Percentiles rank a stretch among this genome's conserved stretches.
Conservation (phyloP, 345 rosid species). For the Murraya paniculata region DNA sequence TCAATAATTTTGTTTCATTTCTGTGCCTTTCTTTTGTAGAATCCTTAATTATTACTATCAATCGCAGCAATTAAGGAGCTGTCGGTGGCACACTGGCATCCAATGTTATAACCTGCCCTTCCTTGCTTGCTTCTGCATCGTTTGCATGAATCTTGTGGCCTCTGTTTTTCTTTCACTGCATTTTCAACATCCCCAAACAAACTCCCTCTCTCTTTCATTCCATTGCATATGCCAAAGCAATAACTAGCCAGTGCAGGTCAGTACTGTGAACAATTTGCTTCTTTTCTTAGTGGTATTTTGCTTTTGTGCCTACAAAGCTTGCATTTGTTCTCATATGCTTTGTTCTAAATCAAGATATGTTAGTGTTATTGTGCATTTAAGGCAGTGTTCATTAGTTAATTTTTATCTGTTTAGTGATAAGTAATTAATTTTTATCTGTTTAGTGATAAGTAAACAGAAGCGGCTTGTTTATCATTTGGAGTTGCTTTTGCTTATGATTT, state of each 20-base stretch:
- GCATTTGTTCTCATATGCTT: neutral
- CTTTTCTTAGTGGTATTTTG: neutral
- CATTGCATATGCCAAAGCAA: neutral
- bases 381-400: too few relatives aligned
- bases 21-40: neutral
- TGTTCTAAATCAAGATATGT: neutral
- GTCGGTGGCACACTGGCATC: conserved; percentile 22
- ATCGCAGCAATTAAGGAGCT: neutral
- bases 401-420: neutral
- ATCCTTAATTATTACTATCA: neutral
- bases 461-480: neutral
- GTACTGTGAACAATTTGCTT: neutral
- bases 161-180: neutral
- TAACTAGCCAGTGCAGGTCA: neutral
- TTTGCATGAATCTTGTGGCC: neutral
- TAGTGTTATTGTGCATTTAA: neutral
- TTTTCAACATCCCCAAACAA: neutral
- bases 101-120: neutral
- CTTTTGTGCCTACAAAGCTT: neutral
- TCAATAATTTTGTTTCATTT: neutral
- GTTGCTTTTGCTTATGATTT: neutral
- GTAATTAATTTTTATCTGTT: neutral
- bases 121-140: neutral
- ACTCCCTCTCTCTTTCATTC: neutral
- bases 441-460: neutral